Evolutionary conservation across 164 flowering plant genomes (phyloP), one percentile per base, ranked within the genome.

Genomic region (Aristolochia fimbriata): DNA sequence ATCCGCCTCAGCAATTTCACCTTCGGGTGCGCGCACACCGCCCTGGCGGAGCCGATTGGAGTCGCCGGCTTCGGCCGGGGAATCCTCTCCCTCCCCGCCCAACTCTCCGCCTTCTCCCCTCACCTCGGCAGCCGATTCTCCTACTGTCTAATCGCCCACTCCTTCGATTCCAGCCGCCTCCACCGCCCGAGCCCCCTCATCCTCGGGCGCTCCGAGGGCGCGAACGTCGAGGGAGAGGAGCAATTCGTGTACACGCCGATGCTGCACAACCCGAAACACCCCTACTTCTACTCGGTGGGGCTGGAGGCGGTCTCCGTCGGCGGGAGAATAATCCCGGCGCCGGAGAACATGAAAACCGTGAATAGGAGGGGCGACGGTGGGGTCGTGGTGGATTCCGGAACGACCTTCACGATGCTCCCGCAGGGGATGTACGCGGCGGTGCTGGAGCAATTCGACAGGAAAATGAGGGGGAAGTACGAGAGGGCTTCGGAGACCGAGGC

Each of bases 11-110:
- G 51, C 3, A 81, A 86, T 48, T 90, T 93, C 79, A 86, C 96
- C 0, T 89, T 90, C 24, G 98, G 91, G 3, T 90, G 96, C 58
- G 87, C 98, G 7, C 84, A 85, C 68, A 63, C 82, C 2, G 66
- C 96, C 1, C 79, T 93, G 7, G 98, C 70, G 14, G 98, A 89
- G 73, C 94, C 97, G 7, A 67, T 86, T 6, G 98, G 98, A 0
- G 98, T 93, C 7, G 98, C 97, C 1, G 98, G 98, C 1, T 90
- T 93, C 66, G 98, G 98, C 48, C 82, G 83, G 6, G 98, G 98
- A 8, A 20, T 57, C 0, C 87, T 93, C 15, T 93, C 98, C 6
- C 62, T 92, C 9, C 95, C 96, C 0, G 89, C 89, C 16, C 98
- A 92, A 70, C 84, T 92, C 51, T 73, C 87, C 15, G 47, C 51